phyloP scores from a whole-genome alignment of 2,329 filamentous ascomycete species.

The Trichophyton benhamiae region DNA sequence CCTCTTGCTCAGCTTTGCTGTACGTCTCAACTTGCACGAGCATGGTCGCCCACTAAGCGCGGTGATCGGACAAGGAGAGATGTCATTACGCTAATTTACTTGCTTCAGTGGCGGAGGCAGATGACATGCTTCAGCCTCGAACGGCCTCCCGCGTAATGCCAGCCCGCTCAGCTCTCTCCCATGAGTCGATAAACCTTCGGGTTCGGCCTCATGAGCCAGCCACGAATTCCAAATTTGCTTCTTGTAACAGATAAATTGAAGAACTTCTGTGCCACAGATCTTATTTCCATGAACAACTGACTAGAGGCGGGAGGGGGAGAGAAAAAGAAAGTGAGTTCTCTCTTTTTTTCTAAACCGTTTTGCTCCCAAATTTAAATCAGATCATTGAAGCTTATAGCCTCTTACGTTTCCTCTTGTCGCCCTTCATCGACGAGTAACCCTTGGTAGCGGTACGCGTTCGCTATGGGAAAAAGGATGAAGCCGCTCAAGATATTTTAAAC shows the following conservation, averaged over 20 bases:
- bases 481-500: neutral
- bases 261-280: neutral
- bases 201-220: neutral
- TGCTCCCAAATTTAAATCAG: neutral
- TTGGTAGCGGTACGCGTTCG: neutral
- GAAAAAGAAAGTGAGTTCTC: neutral
- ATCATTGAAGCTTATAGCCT: neutral
- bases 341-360: neutral
- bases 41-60: neutral
- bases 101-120: neutral
- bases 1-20: neutral
- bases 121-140: constrained; percentile 4
- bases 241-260: neutral
- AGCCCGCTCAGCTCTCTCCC: neutral
- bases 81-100: neutral
- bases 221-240: neutral
- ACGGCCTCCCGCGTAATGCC: neutral
- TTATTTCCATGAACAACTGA: neutral
- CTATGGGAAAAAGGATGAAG: neutral
- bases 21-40: neutral
- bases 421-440: neutral
- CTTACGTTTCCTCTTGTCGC: neutral
- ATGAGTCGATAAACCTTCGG: neutral
- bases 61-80: neutral
- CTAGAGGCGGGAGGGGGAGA: neutral